These are phyloP conservation scores for Wickerhamiella galacta DNA, from an alignment of 805 yeast species.

Conservation along the genomic window DNA sequence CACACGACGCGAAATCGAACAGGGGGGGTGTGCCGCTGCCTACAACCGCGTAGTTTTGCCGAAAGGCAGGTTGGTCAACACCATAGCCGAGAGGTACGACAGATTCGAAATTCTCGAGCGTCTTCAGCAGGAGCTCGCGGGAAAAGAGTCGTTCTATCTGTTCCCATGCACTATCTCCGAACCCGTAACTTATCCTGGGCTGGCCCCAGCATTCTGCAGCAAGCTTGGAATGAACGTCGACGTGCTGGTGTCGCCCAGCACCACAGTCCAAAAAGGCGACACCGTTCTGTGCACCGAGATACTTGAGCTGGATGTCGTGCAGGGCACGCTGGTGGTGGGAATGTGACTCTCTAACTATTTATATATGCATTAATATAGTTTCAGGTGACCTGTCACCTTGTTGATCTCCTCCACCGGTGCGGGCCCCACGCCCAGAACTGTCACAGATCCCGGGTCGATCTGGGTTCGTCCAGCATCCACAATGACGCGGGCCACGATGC, in stretches of 20 bases:
- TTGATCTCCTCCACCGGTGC: conserved; percentile 72
- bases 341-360: too few species aligned
- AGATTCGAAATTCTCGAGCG: not conserved
- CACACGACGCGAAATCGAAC: too few species aligned
- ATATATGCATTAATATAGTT: conserved; percentile 35
- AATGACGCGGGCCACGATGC: conserved; percentile 62
- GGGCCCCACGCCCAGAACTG: conserved; percentile 94
- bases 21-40: too few species aligned
- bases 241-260: not conserved
- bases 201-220: not conserved
- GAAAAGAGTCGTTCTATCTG: not conserved
- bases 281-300: conserved; percentile 1
- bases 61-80: too few species aligned
- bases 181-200: not conserved
- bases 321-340: not conserved
- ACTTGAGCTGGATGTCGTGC: not conserved
- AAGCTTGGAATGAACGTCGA: not conserved
- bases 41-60: too few species aligned
- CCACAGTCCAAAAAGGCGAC: not conserved
- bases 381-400: conserved; percentile 62
- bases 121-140: not conserved
- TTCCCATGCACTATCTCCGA: not conserved
- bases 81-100: too few species aligned
- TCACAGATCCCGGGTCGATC: conserved; percentile 88
- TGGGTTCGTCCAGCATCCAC: conserved; percentile 97